phyloP scores from a whole-genome alignment of 140 eudicot genomes.

The Senecio squalidus region DNA sequence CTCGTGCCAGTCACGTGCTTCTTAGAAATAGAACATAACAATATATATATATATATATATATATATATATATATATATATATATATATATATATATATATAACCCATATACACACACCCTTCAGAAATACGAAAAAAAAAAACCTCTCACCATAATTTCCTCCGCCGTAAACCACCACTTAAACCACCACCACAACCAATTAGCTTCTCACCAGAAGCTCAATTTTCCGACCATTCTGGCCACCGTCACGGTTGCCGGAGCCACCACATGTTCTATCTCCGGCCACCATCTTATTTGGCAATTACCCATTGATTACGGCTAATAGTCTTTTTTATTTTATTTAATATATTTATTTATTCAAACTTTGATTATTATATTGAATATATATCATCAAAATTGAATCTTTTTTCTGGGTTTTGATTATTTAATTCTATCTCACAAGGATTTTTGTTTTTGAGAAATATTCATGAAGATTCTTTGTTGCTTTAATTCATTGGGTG shows the following conservation, averaged over 20 bases:
- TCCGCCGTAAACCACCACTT: slow-evolving; percentile 20
- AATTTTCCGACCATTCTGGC: slow-evolving; percentile 28
- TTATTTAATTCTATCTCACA: background rate
- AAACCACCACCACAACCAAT: slow-evolving; percentile 17
- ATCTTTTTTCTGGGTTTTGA: slow-evolving; percentile 2
- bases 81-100: too few relatives aligned
- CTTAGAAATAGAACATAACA: too few relatives aligned
- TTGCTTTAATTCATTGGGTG: slow-evolving; percentile 33
- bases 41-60: too few relatives aligned
- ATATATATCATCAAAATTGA: background rate
- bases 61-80: too few relatives aligned
- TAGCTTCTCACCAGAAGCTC: slow-evolving; percentile 27
- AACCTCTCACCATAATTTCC: slow-evolving; percentile 7
- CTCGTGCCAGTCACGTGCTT: too few relatives aligned
- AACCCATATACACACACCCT: too few relatives aligned
- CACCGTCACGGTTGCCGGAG: slow-evolving; percentile 15
- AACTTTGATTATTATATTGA: background rate
- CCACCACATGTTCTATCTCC: slow-evolving; percentile 20
- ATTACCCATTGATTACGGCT: slow-evolving; percentile 70
- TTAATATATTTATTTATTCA: background rate
- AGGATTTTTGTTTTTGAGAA: background rate
- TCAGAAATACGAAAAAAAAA: background rate
- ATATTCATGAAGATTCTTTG: slow-evolving; percentile 34
- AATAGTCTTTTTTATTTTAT: slow-evolving; percentile 26
- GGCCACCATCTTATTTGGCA: slow-evolving; percentile 22